Evolutionary conservation across 805 yeast species (phyloP).

Genomic region (Candida orba): DNA sequence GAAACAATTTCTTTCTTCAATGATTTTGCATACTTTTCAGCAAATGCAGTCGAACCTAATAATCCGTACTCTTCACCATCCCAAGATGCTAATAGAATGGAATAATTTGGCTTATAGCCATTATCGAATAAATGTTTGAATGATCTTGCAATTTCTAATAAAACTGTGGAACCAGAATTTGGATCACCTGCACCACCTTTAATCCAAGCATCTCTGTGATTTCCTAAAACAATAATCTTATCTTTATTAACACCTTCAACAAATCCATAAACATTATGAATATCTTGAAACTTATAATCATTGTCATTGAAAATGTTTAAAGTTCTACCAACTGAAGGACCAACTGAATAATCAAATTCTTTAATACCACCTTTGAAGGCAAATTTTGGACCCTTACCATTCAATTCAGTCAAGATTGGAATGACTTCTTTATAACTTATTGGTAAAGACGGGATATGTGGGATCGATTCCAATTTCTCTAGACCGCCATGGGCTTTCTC

Average conservation of each 20-base stretch:
- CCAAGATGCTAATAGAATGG: conserved; percentile 69
- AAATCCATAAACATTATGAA: conserved; percentile 56
- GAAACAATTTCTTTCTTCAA: conserved; percentile 51
- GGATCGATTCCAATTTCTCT: conserved; percentile 44
- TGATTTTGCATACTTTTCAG: conserved; percentile 48
- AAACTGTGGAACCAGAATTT: conserved; percentile 61
- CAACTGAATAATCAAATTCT: conserved; percentile 42
- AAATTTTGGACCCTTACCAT: conserved; percentile 48
- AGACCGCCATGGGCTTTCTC: conserved; percentile 46
- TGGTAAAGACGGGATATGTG: conserved; percentile 66
- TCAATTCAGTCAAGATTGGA: conserved; percentile 52
- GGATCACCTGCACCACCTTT: conserved; percentile 79
- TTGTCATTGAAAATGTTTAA: conserved; percentile 56
- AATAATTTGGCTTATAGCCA: conserved; percentile 64
- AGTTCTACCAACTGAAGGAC: conserved; percentile 37
- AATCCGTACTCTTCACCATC: conserved; percentile 78
- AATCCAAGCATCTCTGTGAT: conserved; percentile 79
- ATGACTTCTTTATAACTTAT: conserved; percentile 54
- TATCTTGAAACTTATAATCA: conserved; percentile 51
- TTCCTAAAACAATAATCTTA: conserved; percentile 60
- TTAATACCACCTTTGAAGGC: conserved; percentile 43
- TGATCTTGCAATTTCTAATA: conserved; percentile 58
- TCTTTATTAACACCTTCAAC: conserved; percentile 45
- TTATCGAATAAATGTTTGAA: conserved; percentile 40
- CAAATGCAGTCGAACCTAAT: conserved; percentile 71